Conservation (phyloP, 1,139 yeast species). For the Pichia sp. region DNA sequence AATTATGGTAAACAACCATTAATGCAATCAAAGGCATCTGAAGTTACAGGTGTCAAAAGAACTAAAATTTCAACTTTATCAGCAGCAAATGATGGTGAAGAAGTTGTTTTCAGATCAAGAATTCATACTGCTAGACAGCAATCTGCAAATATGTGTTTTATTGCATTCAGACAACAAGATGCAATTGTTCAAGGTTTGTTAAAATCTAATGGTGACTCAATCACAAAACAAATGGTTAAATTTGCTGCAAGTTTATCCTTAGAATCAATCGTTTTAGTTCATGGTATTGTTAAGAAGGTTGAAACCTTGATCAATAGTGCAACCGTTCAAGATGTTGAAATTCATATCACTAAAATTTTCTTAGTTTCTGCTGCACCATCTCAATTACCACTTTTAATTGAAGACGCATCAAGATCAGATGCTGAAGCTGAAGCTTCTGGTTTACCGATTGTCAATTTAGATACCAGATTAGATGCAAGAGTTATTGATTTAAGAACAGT, state of each 20-base stretch:
- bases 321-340: conserved; percentile 85
- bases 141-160: conserved; percentile 89
- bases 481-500: conserved; percentile 95
- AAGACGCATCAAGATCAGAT: conserved; percentile 94
- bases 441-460: conserved; percentile 89
- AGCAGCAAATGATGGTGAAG: conserved; percentile 66
- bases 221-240: conserved; percentile 94
- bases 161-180: conserved; percentile 86
- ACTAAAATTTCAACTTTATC: conserved; percentile 50
- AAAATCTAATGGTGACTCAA: conserved; percentile 57
- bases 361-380: conserved; percentile 85
- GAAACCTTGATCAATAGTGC: conserved; percentile 86
- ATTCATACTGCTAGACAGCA: conserved; percentile 90
- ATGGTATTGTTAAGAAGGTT: conserved; percentile 77
- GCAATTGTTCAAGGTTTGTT: conserved; percentile 77
- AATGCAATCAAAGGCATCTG: conserved; percentile 61
- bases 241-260: conserved; percentile 84
- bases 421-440: conserved; percentile 91
- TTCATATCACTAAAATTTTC: conserved; percentile 65
- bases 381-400: conserved; percentile 87
- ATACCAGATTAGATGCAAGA: conserved; percentile 90
- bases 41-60: conserved; percentile 49
- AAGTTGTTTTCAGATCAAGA: conserved; percentile 86
- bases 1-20: conserved; percentile 88
- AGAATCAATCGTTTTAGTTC: conserved; percentile 87